phyloP scores from a whole-genome alignment of 2,329 filamentous ascomycete species.

The Moelleriella libera region DNA sequence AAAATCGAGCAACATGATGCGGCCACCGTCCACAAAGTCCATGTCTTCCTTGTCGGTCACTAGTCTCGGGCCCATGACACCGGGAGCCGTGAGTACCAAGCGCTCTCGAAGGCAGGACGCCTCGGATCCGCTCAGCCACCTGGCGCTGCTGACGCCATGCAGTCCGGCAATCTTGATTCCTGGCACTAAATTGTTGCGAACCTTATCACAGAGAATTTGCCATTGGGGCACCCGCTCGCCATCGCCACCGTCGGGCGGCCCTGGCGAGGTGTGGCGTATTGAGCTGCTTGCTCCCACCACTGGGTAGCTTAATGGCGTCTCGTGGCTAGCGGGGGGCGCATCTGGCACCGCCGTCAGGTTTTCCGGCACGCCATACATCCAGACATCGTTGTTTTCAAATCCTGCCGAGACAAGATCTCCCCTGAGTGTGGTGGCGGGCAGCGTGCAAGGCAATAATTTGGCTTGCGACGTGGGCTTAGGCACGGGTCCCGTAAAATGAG shows the following conservation, averaged over 20 bases:
- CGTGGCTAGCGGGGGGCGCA: slow-evolving; percentile 11
- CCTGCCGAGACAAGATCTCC: slow-evolving; percentile 63
- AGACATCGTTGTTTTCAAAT: slow-evolving; percentile 58
- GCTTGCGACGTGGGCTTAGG: slow-evolving; percentile 35
- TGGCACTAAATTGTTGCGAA: slow-evolving; percentile 55
- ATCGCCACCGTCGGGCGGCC: slow-evolving; percentile 12
- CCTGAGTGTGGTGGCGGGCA: slow-evolving; percentile 53
- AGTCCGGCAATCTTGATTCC: slow-evolving; percentile 53
- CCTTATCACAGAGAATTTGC: slow-evolving; percentile 54
- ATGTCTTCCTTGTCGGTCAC: slow-evolving; percentile 56
- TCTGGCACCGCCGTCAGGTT: slow-evolving; percentile 50
- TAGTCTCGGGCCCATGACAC: slow-evolving; percentile 43
- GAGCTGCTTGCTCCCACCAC: slow-evolving; percentile 12
- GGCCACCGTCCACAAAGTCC: slow-evolving; percentile 65
- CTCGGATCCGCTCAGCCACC: slow-evolving; percentile 51
- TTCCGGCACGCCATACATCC: slow-evolving; percentile 67
- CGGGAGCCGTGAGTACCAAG: slow-evolving; percentile 59
- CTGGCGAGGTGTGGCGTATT: slow-evolving; percentile 15
- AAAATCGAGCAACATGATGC: slow-evolving; percentile 62
- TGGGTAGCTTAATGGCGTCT: slow-evolving; percentile 7
- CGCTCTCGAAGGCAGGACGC: slow-evolving; percentile 34
- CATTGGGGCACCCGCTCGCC: slow-evolving; percentile 43
- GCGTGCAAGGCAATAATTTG: slow-evolving; percentile 52
- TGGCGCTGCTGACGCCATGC: slow-evolving; percentile 51
- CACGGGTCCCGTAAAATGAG: slow-evolving; percentile 62